phyloP scores from a whole-genome alignment of 2,329 filamentous ascomycete species.

The Fusarium nanum region DNA sequence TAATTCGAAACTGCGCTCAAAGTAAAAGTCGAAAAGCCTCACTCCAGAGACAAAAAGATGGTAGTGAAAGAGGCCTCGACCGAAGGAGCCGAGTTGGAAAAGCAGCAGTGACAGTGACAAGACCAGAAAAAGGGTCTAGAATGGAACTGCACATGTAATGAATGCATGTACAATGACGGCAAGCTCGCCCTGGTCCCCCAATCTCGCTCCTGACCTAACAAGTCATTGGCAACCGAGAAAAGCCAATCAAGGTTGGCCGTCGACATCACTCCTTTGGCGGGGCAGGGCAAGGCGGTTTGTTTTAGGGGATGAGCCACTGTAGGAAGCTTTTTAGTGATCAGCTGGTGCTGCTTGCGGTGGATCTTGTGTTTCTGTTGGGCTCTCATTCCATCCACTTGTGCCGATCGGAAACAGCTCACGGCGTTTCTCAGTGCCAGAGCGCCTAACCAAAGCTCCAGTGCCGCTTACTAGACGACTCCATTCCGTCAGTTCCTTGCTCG shows the following conservation, averaged over 20 bases:
- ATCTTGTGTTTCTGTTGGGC: constrained; percentile 24
- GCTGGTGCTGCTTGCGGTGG: constrained; percentile 18
- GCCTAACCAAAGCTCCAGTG: neutral
- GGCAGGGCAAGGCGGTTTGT: constrained; percentile 10
- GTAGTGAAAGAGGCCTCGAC: constrained; percentile 15
- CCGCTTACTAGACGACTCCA: neutral
- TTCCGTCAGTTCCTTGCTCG: constrained; percentile 22
- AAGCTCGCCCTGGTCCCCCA: constrained; percentile 38
- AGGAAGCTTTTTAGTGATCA: constrained; percentile 12
- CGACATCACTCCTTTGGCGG: constrained; percentile 37
- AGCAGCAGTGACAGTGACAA: constrained; percentile 14
- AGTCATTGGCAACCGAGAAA: constrained; percentile 2
- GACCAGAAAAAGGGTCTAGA: constrained; percentile 40
- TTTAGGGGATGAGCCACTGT: constrained; percentile 25
- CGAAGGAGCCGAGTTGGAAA: constrained; percentile 29
- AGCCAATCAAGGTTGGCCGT: constrained; percentile 30
- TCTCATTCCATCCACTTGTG: constrained; percentile 20
- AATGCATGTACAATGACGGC: constrained; percentile 44
- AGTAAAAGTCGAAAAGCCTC: neutral
- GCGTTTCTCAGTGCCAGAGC: neutral
- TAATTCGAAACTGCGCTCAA: neutral
- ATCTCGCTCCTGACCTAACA: constrained; percentile 32
- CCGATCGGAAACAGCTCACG: constrained; percentile 4
- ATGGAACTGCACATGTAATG: constrained; percentile 9
- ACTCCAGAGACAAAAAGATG: neutral